Evolutionary conservation across 208 protist species (phyloP).

Genomic region (Naegleria fowleri): DNA sequence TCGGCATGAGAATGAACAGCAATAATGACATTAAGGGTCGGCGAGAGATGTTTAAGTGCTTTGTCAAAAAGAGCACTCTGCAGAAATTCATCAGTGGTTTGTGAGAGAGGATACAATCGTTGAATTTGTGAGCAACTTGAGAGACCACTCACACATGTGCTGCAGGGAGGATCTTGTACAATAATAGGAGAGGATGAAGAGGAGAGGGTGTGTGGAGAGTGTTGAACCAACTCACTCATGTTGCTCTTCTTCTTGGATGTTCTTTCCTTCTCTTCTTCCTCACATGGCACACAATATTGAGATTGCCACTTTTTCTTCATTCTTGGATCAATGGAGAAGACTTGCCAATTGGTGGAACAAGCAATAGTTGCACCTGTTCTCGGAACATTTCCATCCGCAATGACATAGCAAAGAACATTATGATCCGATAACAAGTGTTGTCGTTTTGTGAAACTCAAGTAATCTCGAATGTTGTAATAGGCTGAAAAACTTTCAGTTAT

Average conservation of each 20-base stretch:
- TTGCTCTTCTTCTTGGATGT: too few species aligned
- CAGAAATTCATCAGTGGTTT: background rate
- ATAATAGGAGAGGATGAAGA: too few species aligned
- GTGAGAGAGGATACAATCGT: background rate
- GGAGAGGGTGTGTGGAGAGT: too few species aligned
- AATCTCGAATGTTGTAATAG: background rate
- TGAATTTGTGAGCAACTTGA: background rate
- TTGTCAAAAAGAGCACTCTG: background rate
- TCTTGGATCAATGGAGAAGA: background rate
- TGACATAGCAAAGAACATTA: background rate
- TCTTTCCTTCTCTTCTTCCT: background rate
- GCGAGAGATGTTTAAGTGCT: background rate
- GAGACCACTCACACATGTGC: too few species aligned
- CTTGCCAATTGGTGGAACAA: background rate
- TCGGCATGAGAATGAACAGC: constrained; percentile 8
- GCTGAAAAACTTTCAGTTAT: background rate
- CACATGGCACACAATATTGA: too few species aligned
- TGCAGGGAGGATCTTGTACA: too few species aligned
- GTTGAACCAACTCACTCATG: too few species aligned
- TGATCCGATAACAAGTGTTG: background rate
- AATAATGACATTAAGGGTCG: background rate
- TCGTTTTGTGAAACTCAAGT: background rate
- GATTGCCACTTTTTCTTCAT: background rate
- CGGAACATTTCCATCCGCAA: background rate
- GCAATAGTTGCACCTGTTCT: background rate